Percentiles rank a stretch among this genome's conserved stretches.
Conservation (phyloP, 2,329 filamentous ascomycete species). For the Rhinocladiella mackenziei region DNA sequence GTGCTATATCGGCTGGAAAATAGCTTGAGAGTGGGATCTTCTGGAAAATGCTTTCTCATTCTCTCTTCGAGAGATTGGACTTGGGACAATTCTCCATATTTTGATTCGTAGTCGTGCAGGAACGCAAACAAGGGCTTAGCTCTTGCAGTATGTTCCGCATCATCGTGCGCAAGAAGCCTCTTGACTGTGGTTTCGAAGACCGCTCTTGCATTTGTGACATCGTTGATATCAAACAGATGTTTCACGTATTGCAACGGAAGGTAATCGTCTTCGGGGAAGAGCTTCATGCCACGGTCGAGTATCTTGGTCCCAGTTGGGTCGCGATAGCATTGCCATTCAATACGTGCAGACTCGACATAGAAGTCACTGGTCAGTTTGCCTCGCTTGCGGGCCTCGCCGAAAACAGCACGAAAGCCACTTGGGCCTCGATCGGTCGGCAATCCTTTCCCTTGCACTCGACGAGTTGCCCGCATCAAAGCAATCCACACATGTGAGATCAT, state of each 20-base stretch:
- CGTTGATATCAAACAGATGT: slow-evolving; percentile 85
- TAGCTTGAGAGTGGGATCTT: slow-evolving; percentile 70
- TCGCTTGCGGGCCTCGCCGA: slow-evolving; percentile 79
- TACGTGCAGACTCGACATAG: slow-evolving; percentile 85
- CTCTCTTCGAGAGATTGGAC: slow-evolving; percentile 86
- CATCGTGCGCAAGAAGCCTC: slow-evolving; percentile 62
- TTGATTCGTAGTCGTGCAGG: slow-evolving; percentile 92
- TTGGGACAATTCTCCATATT: slow-evolving; percentile 87
- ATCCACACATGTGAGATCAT: slow-evolving; percentile 95
- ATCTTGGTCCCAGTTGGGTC: slow-evolving; percentile 90
- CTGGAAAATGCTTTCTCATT: slow-evolving; percentile 90
- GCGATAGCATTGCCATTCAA: slow-evolving; percentile 95
- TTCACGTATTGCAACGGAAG: slow-evolving; percentile 96
- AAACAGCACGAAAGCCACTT: slow-evolving; percentile 75
- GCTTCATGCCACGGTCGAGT: slow-evolving; percentile 85
- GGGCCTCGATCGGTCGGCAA: slow-evolving; percentile 62
- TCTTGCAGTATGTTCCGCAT: slow-evolving; percentile 68
- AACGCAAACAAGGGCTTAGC: slow-evolving; percentile 83
- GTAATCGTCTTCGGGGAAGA: slow-evolving; percentile 89
- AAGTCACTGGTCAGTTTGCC: slow-evolving; percentile 91
- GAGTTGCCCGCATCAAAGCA: slow-evolving; percentile 86
- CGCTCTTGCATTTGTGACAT: slow-evolving; percentile 89
- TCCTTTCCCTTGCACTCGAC: slow-evolving; percentile 81
- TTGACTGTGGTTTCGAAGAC: slow-evolving; percentile 94
- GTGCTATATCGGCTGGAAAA: slow-evolving; percentile 74